Percentiles rank a stretch among this genome's conserved stretches.
Conservation (phyloP, 225 moss, liverwort and hornwort genomes). For the Anthoceros angustus region DNA sequence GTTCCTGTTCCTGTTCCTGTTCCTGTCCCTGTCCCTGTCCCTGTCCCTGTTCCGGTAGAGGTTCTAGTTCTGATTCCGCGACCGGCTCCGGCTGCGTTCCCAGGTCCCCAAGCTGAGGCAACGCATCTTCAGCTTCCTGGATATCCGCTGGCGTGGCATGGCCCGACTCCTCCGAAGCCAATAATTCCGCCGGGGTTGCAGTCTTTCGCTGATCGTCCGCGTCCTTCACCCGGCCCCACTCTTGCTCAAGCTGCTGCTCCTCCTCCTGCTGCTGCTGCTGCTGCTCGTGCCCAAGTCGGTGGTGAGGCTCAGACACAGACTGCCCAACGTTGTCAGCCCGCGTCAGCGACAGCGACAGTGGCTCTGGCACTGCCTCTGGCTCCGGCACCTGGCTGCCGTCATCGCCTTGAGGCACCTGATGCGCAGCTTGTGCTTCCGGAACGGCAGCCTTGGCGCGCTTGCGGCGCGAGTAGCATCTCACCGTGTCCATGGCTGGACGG, state of each 20-base stretch:
- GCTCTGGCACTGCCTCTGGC: background rate
- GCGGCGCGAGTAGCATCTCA: slow-evolving; percentile 1
- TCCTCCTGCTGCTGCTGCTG: too few relatives aligned
- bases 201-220: too few relatives aligned
- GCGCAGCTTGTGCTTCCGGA: background rate
- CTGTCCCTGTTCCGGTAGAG: background rate
- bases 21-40: background rate
- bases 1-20: background rate
- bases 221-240: too few relatives aligned
- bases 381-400: background rate
- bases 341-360: background rate
- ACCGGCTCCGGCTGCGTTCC: too few relatives aligned
- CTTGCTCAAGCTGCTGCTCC: too few relatives aligned
- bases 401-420: background rate
- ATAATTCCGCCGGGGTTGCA: too few relatives aligned
- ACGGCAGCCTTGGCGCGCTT: background rate
- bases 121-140: too few relatives aligned
- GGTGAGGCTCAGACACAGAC: background rate
- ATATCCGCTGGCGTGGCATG: too few relatives aligned
- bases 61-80: too few relatives aligned
- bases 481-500: background rate
- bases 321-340: background rate
- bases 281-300: too few relatives aligned
- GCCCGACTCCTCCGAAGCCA: too few relatives aligned
- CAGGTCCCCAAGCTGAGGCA: too few relatives aligned